Evolutionary conservation across 805 yeast species (phyloP).

Genomic region (Scheffersomyces stipitis): DNA sequence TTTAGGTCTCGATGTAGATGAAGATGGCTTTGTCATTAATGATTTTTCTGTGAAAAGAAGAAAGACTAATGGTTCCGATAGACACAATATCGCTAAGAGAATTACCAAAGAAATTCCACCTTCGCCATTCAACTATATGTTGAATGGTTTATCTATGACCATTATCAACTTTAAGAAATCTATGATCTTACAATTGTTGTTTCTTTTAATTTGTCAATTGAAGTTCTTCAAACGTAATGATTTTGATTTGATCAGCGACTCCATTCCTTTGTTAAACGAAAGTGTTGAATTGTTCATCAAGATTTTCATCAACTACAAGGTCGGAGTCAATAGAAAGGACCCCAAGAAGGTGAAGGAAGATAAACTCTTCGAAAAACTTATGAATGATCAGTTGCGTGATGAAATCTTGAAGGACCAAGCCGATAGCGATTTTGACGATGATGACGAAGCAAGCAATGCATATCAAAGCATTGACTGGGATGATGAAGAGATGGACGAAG

Average conservation of each 20-base stretch:
- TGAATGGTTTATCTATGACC: constrained; percentile 44
- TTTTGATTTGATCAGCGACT: constrained; percentile 13
- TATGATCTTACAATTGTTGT: constrained; percentile 42
- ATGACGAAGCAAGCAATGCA: constrained; percentile 24
- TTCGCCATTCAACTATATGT: constrained; percentile 41
- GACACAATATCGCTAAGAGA: constrained; percentile 9
- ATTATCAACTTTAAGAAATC: constrained; percentile 44
- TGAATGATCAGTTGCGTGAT: constrained; percentile 39
- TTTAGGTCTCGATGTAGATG: constrained; percentile 41
- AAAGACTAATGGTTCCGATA: constrained; percentile 10
- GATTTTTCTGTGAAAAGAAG: constrained; percentile 42
- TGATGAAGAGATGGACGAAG: constrained; percentile 48
- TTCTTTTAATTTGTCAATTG: constrained; percentile 39
- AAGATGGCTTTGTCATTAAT: constrained; percentile 46
- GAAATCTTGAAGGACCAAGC: constrained; percentile 34
- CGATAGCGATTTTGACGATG: constrained; percentile 26
- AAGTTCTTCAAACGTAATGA: constrained; percentile 31
- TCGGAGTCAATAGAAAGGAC: constrained; percentile 18
- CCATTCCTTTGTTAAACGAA: constrained; percentile 18
- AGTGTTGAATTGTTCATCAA: constrained; percentile 35
- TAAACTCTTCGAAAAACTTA: constrained; percentile 34
- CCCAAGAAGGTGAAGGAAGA: constrained; percentile 30
- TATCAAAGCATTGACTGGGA: constrained; percentile 45
- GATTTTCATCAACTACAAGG: constrained; percentile 39
- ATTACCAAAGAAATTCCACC: constrained; percentile 28